phyloP scores from a whole-genome alignment of 352 stramenopile genomes.

The Phytopythium montanum region DNA sequence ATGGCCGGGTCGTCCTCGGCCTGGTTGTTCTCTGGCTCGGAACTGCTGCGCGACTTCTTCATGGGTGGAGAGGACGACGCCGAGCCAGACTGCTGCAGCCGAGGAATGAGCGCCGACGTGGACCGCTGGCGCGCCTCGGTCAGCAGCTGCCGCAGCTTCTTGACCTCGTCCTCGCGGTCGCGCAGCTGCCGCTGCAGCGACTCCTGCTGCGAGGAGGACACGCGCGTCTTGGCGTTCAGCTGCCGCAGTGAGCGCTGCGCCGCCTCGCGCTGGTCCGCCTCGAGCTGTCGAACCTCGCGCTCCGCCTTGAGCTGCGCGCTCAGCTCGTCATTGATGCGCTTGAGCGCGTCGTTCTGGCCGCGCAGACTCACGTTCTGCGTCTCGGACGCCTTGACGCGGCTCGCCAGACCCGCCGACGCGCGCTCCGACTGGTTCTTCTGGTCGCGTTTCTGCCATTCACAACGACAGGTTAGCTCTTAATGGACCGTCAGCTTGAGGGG shows the following conservation, averaged over 20 bases:
- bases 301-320: conserved; percentile 65
- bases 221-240: conserved; percentile 59
- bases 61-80: conserved; percentile 31
- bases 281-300: conserved; percentile 60
- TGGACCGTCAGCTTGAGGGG: background rate
- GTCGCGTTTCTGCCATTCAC: conserved; percentile 82
- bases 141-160: conserved; percentile 68
- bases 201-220: conserved; percentile 67
- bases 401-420: conserved; percentile 67
- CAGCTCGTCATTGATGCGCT: conserved; percentile 67
- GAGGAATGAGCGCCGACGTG: conserved; percentile 71
- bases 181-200: conserved; percentile 57
- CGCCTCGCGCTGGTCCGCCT: conserved; percentile 63
- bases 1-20: conserved; percentile 23
- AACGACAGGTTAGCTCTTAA: conserved; percentile 33
- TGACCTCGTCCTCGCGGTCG: conserved; percentile 79
- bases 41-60: conserved; percentile 39
- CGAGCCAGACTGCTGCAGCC: conserved; percentile 18
- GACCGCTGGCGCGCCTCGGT: conserved; percentile 68
- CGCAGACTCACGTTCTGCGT: conserved; percentile 56
- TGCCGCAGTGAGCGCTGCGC: conserved; percentile 61
- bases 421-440: conserved; percentile 92
- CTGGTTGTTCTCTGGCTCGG: conserved; percentile 23
- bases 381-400: conserved; percentile 79
- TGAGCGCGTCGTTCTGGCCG: conserved; percentile 62